Percentiles rank a stretch among this genome's conserved stretches.
These are phyloP conservation scores for Trypanosoma rangeli DNA, from an alignment of 208 protist species.

Conservation along the genomic window DNA sequence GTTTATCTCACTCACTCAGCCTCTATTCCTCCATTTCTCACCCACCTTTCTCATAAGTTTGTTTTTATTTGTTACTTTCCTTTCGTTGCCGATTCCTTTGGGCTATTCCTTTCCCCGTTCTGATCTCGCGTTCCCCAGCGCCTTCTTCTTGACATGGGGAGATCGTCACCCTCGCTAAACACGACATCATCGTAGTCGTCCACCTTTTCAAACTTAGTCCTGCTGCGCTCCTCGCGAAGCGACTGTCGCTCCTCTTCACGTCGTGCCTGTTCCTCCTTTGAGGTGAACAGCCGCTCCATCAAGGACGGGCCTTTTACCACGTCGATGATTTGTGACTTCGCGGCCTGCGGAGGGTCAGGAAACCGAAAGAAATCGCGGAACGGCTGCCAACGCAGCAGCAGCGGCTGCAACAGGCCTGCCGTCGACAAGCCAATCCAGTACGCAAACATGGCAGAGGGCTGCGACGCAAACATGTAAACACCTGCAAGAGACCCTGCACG, in stretches of 20 bases:
- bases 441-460: slow-evolving; percentile 85
- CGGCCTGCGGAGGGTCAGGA: slow-evolving; percentile 77
- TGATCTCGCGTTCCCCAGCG: neutral
- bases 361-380: slow-evolving; percentile 85
- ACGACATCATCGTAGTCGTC: slow-evolving; percentile 75
- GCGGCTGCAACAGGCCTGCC: slow-evolving; percentile 77
- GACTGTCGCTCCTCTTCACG: slow-evolving; percentile 49
- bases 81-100: neutral
- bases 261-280: slow-evolving; percentile 51
- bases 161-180: slow-evolving; percentile 40
- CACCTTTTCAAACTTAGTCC: slow-evolving; percentile 66
- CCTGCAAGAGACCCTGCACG: slow-evolving; percentile 59
- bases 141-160: slow-evolving; percentile 2
- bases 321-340: slow-evolving; percentile 62
- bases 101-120: neutral
- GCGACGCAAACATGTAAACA: slow-evolving; percentile 78
- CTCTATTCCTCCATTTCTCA: too few relatives aligned
- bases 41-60: too few relatives aligned
- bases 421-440: slow-evolving; percentile 90
- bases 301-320: slow-evolving; percentile 65
- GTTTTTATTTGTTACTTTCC: too few relatives aligned
- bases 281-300: slow-evolving; percentile 73
- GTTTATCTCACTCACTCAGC: too few relatives aligned
- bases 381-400: slow-evolving; percentile 82
- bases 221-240: slow-evolving; percentile 33